Evolutionary conservation across 805 yeast species (phyloP).

Genomic region (Candida chilensis): DNA sequence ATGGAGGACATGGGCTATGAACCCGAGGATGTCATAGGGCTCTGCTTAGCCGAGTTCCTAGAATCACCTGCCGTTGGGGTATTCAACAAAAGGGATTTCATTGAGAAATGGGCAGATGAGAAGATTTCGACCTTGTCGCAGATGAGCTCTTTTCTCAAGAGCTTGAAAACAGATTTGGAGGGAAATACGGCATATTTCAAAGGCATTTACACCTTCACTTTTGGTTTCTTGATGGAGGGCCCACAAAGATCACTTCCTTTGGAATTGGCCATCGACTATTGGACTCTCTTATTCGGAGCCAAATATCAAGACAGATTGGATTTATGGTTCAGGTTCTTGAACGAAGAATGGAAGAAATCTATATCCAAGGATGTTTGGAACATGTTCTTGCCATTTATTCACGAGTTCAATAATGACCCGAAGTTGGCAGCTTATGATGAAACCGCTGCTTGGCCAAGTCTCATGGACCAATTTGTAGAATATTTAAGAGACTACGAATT

Average conservation of each 20-base stretch:
- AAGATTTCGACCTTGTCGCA: not conserved
- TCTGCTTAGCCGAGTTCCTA: constrained; percentile 63
- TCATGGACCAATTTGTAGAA: constrained; percentile 79
- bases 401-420: constrained; percentile 43
- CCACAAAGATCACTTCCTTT: constrained; percentile 46
- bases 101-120: constrained; percentile 46
- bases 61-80: constrained; percentile 60
- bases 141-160: constrained; percentile 1
- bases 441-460: constrained; percentile 85
- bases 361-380: constrained; percentile 78
- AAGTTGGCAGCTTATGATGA: constrained; percentile 57
- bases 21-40: constrained; percentile 66
- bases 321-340: constrained; percentile 54
- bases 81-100: constrained; percentile 40
- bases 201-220: constrained; percentile 62
- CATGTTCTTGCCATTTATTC: constrained; percentile 65
- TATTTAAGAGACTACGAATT: constrained; percentile 22
- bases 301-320: constrained; percentile 20
- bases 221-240: constrained; percentile 52
- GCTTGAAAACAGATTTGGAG: constrained; percentile 18
- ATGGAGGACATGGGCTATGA: constrained; percentile 58
- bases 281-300: constrained; percentile 54
- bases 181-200: constrained; percentile 35
- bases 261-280: constrained; percentile 65
- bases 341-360: constrained; percentile 26